These are phyloP conservation scores for Thermomucor indicae-seudaticae DNA, from an alignment of 371 early-diverging fungal species.

Conservation along the genomic window DNA sequence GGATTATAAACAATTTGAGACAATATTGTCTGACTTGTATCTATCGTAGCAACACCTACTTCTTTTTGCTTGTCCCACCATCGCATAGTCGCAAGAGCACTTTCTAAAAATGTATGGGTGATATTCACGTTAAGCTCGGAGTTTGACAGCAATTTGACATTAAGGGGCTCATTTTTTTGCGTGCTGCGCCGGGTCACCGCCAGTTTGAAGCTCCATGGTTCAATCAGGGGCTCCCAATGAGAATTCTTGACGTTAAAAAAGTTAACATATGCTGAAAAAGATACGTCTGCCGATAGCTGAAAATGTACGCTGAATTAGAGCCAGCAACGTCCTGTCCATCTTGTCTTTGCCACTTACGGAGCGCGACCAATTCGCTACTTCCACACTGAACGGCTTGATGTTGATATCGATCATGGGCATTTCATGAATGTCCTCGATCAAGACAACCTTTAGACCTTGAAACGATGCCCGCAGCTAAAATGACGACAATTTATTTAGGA, in stretches of 20 bases:
- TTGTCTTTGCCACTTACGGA: slow-evolving; percentile 24
- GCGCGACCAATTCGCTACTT: slow-evolving; percentile 86
- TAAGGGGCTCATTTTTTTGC: slow-evolving; percentile 17
- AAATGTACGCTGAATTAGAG: not conserved
- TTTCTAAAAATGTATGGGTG: slow-evolving; percentile 85
- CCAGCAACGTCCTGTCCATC: not conserved
- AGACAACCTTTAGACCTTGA: slow-evolving; percentile 74
- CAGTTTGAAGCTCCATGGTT: slow-evolving; percentile 80
- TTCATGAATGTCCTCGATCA: slow-evolving; percentile 91
- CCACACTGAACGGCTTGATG: slow-evolving; percentile 72
- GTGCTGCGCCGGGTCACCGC: slow-evolving; percentile 29
- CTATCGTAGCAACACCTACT: slow-evolving; percentile 3
- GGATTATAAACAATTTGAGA: not conserved
- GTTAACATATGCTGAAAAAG: slow-evolving; percentile 74
- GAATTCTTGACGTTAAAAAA: slow-evolving; percentile 95
- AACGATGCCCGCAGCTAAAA: slow-evolving; percentile 52
- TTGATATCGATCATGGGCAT: slow-evolving; percentile 89
- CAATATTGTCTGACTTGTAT: not conserved
- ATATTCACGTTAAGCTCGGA: slow-evolving; percentile 84
- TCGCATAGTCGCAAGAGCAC: slow-evolving; percentile 62
- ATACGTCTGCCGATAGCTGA: slow-evolving; percentile 66
- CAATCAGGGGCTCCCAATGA: slow-evolving; percentile 97
- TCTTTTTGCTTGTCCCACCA: slow-evolving; percentile 41
- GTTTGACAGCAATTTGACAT: slow-evolving; percentile 68
- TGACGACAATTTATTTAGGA: not conserved